phyloP scores from a whole-genome alignment of 169 alveolate species.

The Pseudocohnilembus persalinus region DNA sequence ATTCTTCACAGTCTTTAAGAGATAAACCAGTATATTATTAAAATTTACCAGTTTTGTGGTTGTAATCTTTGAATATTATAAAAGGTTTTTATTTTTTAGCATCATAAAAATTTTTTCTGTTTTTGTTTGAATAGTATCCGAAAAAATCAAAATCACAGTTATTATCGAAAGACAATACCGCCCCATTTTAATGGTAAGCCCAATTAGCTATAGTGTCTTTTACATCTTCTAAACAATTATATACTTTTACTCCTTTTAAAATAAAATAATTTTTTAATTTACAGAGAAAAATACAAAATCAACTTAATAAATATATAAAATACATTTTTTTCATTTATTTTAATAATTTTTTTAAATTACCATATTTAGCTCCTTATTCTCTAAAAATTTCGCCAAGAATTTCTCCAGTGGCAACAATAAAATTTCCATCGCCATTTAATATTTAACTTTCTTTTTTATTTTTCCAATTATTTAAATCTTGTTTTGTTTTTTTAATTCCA shows the following conservation, averaged over 20 bases:
- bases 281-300: no score
- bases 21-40: no score
- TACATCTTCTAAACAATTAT: not conserved
- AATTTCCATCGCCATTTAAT: not conserved
- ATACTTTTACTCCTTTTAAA: slow-evolving; percentile 8
- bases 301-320: no score
- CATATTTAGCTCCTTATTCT: not conserved
- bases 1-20: not conserved
- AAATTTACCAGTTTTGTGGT: not conserved
- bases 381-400: not conserved
- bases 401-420: not conserved
- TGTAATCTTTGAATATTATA: not conserved
- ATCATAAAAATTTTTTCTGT: no score
- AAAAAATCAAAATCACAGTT: no score
- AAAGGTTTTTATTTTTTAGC: not conserved
- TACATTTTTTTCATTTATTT: no score
- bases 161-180: not conserved
- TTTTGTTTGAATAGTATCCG: not conserved
- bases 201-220: not conserved
- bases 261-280: no score
- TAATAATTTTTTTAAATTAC: no score
- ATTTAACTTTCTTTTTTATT: not conserved
- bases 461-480: not conserved
- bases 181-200: not conserved
- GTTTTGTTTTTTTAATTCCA: not conserved